Base-by-base conservation (phyloP, 768 basidiomycete genomes). In the Sutorius australiensis region DNA sequence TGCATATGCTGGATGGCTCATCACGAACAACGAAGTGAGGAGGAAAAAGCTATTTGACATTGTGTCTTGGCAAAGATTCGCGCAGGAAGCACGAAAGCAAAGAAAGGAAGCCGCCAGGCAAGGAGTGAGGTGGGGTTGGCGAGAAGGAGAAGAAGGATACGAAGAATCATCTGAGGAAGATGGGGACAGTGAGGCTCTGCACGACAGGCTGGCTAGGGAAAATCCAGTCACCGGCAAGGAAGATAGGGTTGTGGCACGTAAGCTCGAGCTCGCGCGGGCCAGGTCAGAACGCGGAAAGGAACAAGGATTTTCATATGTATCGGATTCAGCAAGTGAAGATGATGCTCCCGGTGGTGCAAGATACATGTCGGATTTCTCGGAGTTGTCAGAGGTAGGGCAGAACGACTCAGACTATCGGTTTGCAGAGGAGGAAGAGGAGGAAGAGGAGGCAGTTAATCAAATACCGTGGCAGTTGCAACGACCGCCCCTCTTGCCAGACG, bases 361-460 rank as follows among this genome's bases (percentile, higher is more conserved):
- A 11, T 84, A 84, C 56, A 81, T 80, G 61, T 73, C 79, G 0
- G 83, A 86, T 59, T 85, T 84, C 61, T 80, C 79, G 11, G 76
- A 77, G n/a, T 61, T 65, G 7, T 81, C 81, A 5, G 76, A 78
- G 19, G 69, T 67, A 12, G 70, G 75, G 6, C 73, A 67, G n/a
- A 66, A 76, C 2, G 75, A 76, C 39, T 72, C 75, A 42, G 66
- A 67, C 37, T 46, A 63, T 8, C 17, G 17, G 1, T 3, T 46
- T 11, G 49, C 54, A 36, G 51, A 50, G 17, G 71, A 68, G 21
- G 24, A 24, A 4, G 49, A 42, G 50, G 51, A 50, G 17, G 71
- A 68, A 19, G 24, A 24, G 24, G 49, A 42, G 50, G 66, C 58
- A 57, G 57, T 43, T 50, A 54, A 37, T 43, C 71, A 32, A 13